These are phyloP conservation scores for Boletus subcaerulescens DNA, from an alignment of 768 basidiomycete genomes.

Conservation along the genomic window DNA sequence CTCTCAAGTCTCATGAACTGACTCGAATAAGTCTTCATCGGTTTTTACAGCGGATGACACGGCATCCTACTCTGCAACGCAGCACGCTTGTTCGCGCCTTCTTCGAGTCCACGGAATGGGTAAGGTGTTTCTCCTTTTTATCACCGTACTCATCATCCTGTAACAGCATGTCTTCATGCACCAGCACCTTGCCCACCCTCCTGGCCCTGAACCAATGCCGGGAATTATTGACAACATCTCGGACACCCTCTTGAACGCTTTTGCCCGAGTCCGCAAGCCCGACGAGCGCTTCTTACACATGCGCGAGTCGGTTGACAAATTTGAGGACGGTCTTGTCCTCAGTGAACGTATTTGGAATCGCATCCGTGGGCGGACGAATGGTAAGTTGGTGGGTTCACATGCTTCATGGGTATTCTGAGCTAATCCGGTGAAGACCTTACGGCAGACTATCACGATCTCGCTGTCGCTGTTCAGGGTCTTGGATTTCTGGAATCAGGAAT, in stretches of 20 bases:
- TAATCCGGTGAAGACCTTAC: slow-evolving; percentile 90
- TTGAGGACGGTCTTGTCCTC: slow-evolving; percentile 85
- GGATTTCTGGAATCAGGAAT: slow-evolving; percentile 98
- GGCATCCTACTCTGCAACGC: slow-evolving; percentile 92
- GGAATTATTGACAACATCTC: slow-evolving; percentile 93
- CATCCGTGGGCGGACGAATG: slow-evolving; percentile 77
- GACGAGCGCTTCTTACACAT: slow-evolving; percentile 94
- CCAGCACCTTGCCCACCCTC: slow-evolving; percentile 90
- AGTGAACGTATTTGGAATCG: slow-evolving; percentile 83
- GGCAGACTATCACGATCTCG: slow-evolving; percentile 95
- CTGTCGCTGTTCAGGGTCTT: slow-evolving; percentile 92
- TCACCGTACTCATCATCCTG: slow-evolving; percentile 3
- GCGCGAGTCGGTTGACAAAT: slow-evolving; percentile 91
- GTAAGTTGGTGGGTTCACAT: slow-evolving; percentile 49
- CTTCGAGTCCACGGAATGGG: slow-evolving; percentile 99
- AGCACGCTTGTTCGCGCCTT: slow-evolving; percentile 91
- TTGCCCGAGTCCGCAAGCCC: slow-evolving; percentile 92
- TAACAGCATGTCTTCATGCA: slow-evolving; percentile 93
- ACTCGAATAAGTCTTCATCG: slow-evolving; percentile 69
- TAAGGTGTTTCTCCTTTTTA: slow-evolving; percentile 34
- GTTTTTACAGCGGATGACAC: slow-evolving; percentile 85
- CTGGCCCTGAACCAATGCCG: slow-evolving; percentile 71
- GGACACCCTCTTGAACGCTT: slow-evolving; percentile 94
- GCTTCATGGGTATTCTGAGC: slow-evolving; percentile 57
- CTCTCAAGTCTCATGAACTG: neutral